Evolutionary conservation across 805 yeast genomes (phyloP), one percentile per base, ranked within the genome.

Genomic region (Metschnikowia santaceciliae): DNA sequence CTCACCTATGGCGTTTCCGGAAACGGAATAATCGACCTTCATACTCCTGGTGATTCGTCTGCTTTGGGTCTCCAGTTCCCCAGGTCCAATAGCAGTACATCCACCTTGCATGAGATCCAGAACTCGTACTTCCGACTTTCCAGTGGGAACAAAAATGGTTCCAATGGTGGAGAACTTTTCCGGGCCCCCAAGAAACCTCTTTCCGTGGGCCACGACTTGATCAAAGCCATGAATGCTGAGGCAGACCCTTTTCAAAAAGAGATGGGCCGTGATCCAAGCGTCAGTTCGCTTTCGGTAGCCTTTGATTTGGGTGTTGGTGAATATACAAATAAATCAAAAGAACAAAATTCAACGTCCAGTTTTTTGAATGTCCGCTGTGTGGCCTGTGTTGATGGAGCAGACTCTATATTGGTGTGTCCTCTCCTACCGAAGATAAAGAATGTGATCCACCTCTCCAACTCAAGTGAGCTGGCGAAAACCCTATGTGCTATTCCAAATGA

Each of bases 1-100:
- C 54, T 57, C 43, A 54, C 61, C 11, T 57, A 57, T 40, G 61
- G 61, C 20, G 51, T 57, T 30, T 36, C 19, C 11, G 61, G 61
- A 14, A 41, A 50, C 47, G 57, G 55, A 17, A 30, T 54, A 17
- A 42, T 52, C 19, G 41, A 38, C 13, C 19, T 7, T 1, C 19
- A 26, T 35, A 14, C 33, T n/a, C 26, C 17, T 6, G 33, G 32
- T n/a, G 17, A n/a, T 13, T 2, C 34, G 17, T 4, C 30, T 13
- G n/a, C 17, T 2, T 46, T 51, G 22, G 22, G 26, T 15, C 51
- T 57, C 15, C 32, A 15, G 30, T 57, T 48, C 35, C 56, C 59
- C 19, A 50, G 61, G 19, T 50, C 48, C 26, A 48, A 42, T 14
- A 48, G 47, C 39, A 43, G 26, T 20, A 57, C 49, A 19, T 52